Percentiles rank a stretch among this genome's conserved stretches.
phyloP scores from a whole-genome alignment of 192 early-diverging fungal genomes.

The Chytriomyces hyalinus region DNA sequence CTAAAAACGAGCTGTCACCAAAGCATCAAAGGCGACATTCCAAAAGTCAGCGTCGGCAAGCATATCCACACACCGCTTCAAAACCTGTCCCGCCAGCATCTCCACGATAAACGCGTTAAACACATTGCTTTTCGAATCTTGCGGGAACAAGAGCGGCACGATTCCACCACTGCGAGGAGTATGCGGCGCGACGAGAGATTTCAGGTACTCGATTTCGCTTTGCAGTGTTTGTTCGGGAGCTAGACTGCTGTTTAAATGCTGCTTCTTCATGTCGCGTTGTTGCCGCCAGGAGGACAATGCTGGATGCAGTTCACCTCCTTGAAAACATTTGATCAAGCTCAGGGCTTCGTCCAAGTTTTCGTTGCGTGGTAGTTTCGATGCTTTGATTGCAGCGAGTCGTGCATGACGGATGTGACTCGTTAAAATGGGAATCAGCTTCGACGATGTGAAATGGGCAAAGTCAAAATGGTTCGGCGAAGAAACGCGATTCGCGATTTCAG shows the following conservation, averaged over 20 bases:
- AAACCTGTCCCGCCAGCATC: constrained; percentile 68
- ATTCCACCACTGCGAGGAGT: constrained; percentile 44
- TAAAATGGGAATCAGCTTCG: constrained; percentile 69
- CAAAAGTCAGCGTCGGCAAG: constrained; percentile 86
- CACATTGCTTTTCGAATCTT: constrained; percentile 62
- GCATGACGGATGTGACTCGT: constrained; percentile 74
- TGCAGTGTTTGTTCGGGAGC: constrained; percentile 30
- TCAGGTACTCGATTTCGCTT: constrained; percentile 23
- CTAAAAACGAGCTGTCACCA: constrained; percentile 31
- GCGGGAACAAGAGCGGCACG: constrained; percentile 66
- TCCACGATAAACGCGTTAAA: constrained; percentile 75
- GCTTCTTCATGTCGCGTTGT: neutral
- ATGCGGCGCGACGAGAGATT: constrained; percentile 52
- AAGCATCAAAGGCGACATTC: constrained; percentile 76
- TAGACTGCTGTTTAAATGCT: neutral
- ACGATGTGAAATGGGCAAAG: constrained; percentile 62
- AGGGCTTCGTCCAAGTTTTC: constrained; percentile 61
- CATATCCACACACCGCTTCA: constrained; percentile 71
- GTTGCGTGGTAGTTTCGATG: constrained; percentile 47
- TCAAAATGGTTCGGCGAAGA: constrained; percentile 50
- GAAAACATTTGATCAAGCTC: constrained; percentile 59
- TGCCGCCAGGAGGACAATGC: constrained; percentile 45
- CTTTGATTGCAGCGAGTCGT: constrained; percentile 53
- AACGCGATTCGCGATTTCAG: neutral
- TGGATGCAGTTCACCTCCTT: constrained; percentile 61